These are phyloP conservation scores for Russula sp. DNA, from an alignment of 768 basidiomycete genomes.

Conservation along the genomic window DNA sequence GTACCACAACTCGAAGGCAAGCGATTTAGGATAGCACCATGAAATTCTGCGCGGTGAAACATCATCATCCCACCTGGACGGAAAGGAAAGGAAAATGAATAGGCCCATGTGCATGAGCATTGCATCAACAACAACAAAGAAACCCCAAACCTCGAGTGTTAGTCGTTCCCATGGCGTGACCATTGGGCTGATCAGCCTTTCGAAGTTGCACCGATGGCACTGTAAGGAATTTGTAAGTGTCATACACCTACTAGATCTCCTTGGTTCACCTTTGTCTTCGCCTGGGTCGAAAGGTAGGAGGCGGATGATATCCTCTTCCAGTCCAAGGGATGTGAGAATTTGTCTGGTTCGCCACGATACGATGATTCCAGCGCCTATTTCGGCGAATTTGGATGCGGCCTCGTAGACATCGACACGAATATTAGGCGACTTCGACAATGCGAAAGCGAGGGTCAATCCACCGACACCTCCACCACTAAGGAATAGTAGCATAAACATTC, in stretches of 20 bases:
- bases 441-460: conserved; percentile 35
- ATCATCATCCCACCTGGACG: conserved; percentile 35
- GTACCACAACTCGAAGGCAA: conserved; percentile 45
- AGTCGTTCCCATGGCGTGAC: conserved; percentile 51
- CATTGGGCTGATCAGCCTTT: conserved; percentile 57
- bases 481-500: background rate
- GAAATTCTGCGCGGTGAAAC: conserved; percentile 69
- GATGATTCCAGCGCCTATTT: conserved; percentile 38
- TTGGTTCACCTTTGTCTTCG: conserved; percentile 19
- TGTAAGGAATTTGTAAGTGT: conserved; percentile 33
- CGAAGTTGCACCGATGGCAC: conserved; percentile 54
- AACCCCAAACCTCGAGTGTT: conserved; percentile 56
- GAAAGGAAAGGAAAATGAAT: background rate
- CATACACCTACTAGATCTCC: background rate
- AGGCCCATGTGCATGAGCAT: no score
- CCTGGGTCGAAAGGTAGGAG: conserved; percentile 33
- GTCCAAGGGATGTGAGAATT: conserved; percentile 33
- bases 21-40: conserved; percentile 51
- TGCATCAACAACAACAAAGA: no score
- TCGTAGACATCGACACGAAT: conserved; percentile 39
- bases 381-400: conserved; percentile 34
- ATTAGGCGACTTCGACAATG: conserved; percentile 34
- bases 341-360: conserved; percentile 40
- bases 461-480: conserved; percentile 36
- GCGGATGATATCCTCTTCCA: conserved; percentile 33